Conservation (phyloP, 768 basidiomycete genomes). For the Kwoniella sp. region DNA sequence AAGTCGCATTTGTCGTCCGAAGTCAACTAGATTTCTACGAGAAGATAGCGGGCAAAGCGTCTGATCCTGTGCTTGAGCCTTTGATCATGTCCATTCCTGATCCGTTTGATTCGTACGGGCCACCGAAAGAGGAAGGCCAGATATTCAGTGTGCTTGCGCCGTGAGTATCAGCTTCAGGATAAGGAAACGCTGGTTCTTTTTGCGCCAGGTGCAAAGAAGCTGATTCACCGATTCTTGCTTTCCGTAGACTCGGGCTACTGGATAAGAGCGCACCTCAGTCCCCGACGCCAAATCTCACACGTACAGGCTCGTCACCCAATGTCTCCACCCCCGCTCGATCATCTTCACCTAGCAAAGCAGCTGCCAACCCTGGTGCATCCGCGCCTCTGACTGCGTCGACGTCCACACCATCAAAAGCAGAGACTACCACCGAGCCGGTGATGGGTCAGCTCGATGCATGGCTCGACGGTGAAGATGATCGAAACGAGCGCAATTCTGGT, state of each 20-base stretch:
- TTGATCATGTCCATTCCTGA: slow-evolving; percentile 88
- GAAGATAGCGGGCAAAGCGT: slow-evolving; percentile 55
- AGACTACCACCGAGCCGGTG: slow-evolving; percentile 36
- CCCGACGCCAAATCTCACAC: slow-evolving; percentile 33
- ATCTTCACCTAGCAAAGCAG: slow-evolving; percentile 30
- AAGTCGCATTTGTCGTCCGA: slow-evolving; percentile 82
- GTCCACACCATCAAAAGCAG: slow-evolving; percentile 26
- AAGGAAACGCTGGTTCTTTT: not conserved
- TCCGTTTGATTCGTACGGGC: slow-evolving; percentile 89
- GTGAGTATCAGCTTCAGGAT: slow-evolving; percentile 30
- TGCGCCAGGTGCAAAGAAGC: not conserved
- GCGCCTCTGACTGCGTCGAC: slow-evolving; percentile 23
- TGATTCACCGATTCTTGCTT: not conserved
- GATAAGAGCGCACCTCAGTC: slow-evolving; percentile 32
- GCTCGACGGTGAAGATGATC: slow-evolving; percentile 27
- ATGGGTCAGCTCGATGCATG: slow-evolving; percentile 30
- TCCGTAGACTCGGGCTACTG: slow-evolving; percentile 30
- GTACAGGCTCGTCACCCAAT: slow-evolving; percentile 27
- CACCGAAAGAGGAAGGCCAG: slow-evolving; percentile 81
- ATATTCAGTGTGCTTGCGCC: slow-evolving; percentile 93
- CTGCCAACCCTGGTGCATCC: too few species aligned
- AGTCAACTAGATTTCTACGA: slow-evolving; percentile 93
- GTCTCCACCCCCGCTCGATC: slow-evolving; percentile 25
- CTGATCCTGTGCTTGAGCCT: slow-evolving; percentile 86
- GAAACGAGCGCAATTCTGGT: slow-evolving; percentile 3